Conservation (phyloP, 305 asterid species). For the Solanum chacoense region DNA sequence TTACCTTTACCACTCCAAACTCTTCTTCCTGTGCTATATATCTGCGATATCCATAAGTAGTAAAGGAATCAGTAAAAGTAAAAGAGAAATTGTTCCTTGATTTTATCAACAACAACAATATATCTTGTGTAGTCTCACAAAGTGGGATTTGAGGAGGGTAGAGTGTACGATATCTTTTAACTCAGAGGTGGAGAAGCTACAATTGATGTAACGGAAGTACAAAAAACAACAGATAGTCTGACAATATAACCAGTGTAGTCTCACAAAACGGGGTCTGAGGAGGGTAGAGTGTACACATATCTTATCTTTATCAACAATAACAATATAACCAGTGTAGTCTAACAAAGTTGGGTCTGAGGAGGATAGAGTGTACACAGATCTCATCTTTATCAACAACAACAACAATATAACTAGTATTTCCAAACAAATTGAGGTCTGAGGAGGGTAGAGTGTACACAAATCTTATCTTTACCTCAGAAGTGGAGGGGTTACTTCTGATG, state of each 20-base stretch:
- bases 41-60: neutral
- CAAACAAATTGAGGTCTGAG: fast-evolving
- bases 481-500: neutral
- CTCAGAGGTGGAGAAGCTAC: neutral
- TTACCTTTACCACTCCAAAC: conserved; percentile 11
- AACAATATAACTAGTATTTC: too few relatives aligned
- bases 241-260: neutral
- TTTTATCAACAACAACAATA: neutral
- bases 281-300: neutral
- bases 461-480: neutral
- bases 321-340: neutral
- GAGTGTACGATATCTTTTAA: neutral
- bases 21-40: conserved; percentile 1
- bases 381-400: neutral
- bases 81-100: neutral
- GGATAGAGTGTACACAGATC: too few relatives aligned
- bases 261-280: neutral
- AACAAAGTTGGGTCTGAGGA: neutral
- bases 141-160: fast-evolving
- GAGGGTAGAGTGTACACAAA: too few relatives aligned
- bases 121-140: neutral
- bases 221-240: neutral
- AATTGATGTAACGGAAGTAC: neutral
- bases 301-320: neutral
- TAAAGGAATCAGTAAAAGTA: neutral